Base-by-base conservation (phyloP, 2,329 filamentous ascomycete genomes). In the Fusarium floridanum region DNA sequence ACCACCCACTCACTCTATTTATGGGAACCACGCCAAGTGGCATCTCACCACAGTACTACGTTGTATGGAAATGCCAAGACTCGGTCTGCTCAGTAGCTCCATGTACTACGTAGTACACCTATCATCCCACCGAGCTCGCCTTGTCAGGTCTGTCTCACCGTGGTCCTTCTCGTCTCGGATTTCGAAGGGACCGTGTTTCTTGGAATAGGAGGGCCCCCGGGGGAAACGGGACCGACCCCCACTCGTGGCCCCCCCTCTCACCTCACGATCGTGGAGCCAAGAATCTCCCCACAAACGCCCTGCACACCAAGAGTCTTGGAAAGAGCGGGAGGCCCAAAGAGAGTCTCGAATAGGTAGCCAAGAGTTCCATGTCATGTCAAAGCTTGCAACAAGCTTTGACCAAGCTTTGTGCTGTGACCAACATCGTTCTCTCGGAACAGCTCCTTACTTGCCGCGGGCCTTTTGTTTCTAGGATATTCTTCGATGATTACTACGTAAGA, bases 201-300 rank as follows among this genome's bases (percentile, higher is more conserved):
- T 59, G 53, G 50, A 59, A 59, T 59, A 65, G 29, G 62, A 65
- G 62, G 29, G 12, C 2, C 37, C 12, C 8, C 50, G 50, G 62
- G 62, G 37, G 27, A 64, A 36, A 34, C 29, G 34, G 55, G 36
- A 34, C 29, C 43, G 43, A 66, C 64, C 64, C 64, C 64, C 56
- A 66, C 64, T 66, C 64, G 45, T 29, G 34, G 9, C 29, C 29
- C 29, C 29, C 27, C 27, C 27, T 29, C 27, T 8, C 57, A 55
- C 41, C 22, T 53, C 63, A 56, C 64, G 56, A 66, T 66, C 64
- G 64, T 66, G 64, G 64, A 66, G 64, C 64, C 64, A 66, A 66
- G 64, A 66, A 45, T 66, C 64, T 66, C 64, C 64, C 64, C 64
- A 66, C 64, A 66, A 66, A 66, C 64, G 64, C 64, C 64, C 64